Evolutionary conservation across 2,329 filamentous ascomycete species (phyloP).

Genomic region (Penicillium freii): DNA sequence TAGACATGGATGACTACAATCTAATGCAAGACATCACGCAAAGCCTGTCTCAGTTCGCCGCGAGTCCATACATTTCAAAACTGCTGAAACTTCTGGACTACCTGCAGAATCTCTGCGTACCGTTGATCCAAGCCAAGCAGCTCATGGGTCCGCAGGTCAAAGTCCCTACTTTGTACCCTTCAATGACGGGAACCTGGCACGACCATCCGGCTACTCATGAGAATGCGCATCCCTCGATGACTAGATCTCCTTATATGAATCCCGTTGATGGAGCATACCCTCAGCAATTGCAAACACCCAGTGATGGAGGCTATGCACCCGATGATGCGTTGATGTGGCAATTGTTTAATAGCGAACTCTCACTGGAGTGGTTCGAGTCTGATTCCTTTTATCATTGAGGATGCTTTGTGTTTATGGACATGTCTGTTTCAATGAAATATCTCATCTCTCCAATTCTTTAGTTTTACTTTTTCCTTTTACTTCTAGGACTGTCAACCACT

Average conservation of each 20-base stretch:
- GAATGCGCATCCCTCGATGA: not conserved
- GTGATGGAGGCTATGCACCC: constrained; percentile 1
- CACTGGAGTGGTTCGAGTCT: constrained; percentile 18
- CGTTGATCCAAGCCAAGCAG: constrained; percentile 13
- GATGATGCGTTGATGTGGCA: constrained; percentile 25
- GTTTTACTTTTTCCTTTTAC: not conserved
- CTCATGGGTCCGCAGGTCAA: constrained; percentile 7
- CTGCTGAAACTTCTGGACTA: constrained; percentile 17
- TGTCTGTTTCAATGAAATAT: not conserved
- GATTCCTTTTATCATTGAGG: not conserved
- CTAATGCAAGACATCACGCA: constrained; percentile 19
- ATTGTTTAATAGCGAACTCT: constrained; percentile 24
- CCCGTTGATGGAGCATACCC: not conserved
- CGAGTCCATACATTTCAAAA: constrained; percentile 20
- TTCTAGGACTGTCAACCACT: not conserved
- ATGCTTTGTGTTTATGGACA: not conserved
- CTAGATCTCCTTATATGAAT: not conserved
- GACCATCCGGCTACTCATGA: not conserved
- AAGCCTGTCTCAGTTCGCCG: constrained; percentile 17
- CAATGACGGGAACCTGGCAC: not conserved
- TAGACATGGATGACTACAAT: constrained; percentile 20
- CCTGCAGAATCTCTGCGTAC: constrained; percentile 13
- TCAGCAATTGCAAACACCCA: not conserved
- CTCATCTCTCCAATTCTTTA: not conserved
- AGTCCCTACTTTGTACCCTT: constrained; percentile 10